phyloP scores from a whole-genome alignment of 768 basidiomycete genomes.

The Artomyces pyxidatus region DNA sequence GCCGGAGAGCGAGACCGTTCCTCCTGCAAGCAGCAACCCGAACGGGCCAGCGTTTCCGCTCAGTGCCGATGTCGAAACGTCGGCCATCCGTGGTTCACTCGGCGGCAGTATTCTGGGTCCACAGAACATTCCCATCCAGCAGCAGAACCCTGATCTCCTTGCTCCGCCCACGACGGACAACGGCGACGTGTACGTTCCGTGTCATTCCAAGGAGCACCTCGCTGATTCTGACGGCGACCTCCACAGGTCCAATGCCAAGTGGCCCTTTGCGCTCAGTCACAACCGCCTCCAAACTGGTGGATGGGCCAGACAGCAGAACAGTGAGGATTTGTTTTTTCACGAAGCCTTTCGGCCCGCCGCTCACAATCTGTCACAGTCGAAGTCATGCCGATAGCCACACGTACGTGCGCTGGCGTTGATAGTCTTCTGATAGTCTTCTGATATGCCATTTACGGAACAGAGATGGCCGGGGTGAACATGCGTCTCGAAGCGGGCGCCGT shows the following conservation, averaged over 20 bases:
- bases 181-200: constrained; percentile 35
- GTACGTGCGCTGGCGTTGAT: constrained; percentile 24
- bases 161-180: constrained; percentile 58
- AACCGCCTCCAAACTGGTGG: constrained; percentile 52
- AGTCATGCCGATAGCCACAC: constrained; percentile 42
- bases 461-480: constrained; percentile 26
- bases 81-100: constrained; percentile 37
- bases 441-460: constrained; percentile 1
- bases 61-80: constrained; percentile 20
- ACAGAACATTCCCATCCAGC: constrained; percentile 44
- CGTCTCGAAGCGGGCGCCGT: constrained; percentile 25
- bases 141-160: constrained; percentile 48
- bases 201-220: background rate
- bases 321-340: constrained; percentile 20
- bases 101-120: constrained; percentile 48
- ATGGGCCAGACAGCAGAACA: constrained; percentile 51
- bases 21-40: constrained; percentile 21
- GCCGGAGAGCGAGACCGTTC: constrained; percentile 15
- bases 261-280: constrained; percentile 48
- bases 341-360: background rate
- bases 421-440: background rate
- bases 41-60: constrained; percentile 19
- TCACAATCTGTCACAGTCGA: constrained; percentile 25
- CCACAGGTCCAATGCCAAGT: constrained; percentile 43
- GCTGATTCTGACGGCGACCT: background rate